phyloP scores from a whole-genome alignment of 2,329 filamentous ascomycete species.

The Xylaria sp. region DNA sequence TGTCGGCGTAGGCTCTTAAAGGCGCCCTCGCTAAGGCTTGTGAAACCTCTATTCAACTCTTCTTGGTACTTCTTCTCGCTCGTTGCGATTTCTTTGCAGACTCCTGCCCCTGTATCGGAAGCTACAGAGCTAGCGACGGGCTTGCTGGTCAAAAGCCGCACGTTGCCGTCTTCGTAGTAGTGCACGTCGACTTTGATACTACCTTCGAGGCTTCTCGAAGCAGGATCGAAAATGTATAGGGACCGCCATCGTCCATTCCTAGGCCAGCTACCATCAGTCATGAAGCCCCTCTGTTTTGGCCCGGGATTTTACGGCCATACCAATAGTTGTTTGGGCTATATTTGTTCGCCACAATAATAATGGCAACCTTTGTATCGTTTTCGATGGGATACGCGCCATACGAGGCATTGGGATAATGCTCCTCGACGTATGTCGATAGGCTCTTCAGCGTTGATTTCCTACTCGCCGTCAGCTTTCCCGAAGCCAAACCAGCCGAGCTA shows the following conservation, averaged over 20 bases:
- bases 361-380: slow-evolving; percentile 75
- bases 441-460: slow-evolving; percentile 86
- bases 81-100: slow-evolving; percentile 77
- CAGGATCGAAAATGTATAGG: slow-evolving; percentile 77
- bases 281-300: background rate
- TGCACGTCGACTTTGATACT: slow-evolving; percentile 93
- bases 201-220: slow-evolving; percentile 72
- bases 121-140: slow-evolving; percentile 66
- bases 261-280: slow-evolving; percentile 11
- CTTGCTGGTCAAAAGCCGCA: slow-evolving; percentile 90
- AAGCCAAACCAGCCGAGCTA: background rate
- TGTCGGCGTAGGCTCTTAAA: slow-evolving; percentile 94
- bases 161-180: slow-evolving; percentile 99
- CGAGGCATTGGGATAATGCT: slow-evolving; percentile 85
- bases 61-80: slow-evolving; percentile 95
- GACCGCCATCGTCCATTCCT: slow-evolving; percentile 98
- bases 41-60: slow-evolving; percentile 90
- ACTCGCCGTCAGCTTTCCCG: slow-evolving; percentile 32
- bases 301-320: slow-evolving; percentile 50
- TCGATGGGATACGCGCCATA: slow-evolving; percentile 84
- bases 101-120: slow-evolving; percentile 67
- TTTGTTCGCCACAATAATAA: slow-evolving; percentile 91
- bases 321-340: slow-evolving; percentile 99
- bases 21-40: slow-evolving; percentile 85
- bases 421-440: slow-evolving; percentile 75